These are phyloP conservation scores for Bjerkandera adusta DNA, from an alignment of 1,284 basidiomycete species.

Conservation along the genomic window DNA sequence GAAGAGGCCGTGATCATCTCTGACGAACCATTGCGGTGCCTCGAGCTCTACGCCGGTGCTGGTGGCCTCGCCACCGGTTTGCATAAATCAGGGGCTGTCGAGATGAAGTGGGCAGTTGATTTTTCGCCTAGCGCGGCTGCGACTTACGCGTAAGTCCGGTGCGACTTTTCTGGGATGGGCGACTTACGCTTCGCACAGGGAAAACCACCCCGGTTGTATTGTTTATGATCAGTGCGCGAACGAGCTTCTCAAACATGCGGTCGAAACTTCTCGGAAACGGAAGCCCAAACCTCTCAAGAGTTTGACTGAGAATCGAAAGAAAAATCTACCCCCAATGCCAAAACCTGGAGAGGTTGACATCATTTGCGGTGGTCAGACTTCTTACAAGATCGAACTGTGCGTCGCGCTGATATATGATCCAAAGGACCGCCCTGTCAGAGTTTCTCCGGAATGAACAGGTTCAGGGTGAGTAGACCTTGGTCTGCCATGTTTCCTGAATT, in stretches of 20 bases:
- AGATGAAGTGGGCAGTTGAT: conserved; percentile 68
- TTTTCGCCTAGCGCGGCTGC: conserved; percentile 57
- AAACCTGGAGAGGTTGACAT: conserved; percentile 61
- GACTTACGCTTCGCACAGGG: conserved; percentile 32
- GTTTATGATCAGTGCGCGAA: conserved; percentile 69
- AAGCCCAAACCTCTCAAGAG: conserved; percentile 33
- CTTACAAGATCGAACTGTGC: not conserved
- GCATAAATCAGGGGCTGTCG: conserved; percentile 52
- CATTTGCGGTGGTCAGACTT: conserved; percentile 59
- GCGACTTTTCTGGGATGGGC: not conserved
- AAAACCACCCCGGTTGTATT: conserved; percentile 51
- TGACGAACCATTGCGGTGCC: conserved; percentile 44
- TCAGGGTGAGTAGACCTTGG: conserved; percentile 39
- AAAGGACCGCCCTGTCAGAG: conserved; percentile 71
- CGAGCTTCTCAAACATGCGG: conserved; percentile 53
- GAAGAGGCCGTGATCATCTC: conserved; percentile 31
- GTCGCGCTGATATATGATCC: not conserved
- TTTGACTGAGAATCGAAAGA: conserved; percentile 30
- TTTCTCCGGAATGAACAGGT: conserved; percentile 60
- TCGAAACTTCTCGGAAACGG: conserved; percentile 41
- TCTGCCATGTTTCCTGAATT: too few relatives aligned
- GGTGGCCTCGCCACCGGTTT: conserved; percentile 69
- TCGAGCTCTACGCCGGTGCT: conserved; percentile 70
- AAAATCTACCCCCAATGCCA: conserved; percentile 47
- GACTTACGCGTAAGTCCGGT: conserved; percentile 49